Evolutionary conservation across 768 basidiomycete genomes (phyloP), one percentile per base, ranked within the genome.

Genomic region (Hericium coralloides): DNA sequence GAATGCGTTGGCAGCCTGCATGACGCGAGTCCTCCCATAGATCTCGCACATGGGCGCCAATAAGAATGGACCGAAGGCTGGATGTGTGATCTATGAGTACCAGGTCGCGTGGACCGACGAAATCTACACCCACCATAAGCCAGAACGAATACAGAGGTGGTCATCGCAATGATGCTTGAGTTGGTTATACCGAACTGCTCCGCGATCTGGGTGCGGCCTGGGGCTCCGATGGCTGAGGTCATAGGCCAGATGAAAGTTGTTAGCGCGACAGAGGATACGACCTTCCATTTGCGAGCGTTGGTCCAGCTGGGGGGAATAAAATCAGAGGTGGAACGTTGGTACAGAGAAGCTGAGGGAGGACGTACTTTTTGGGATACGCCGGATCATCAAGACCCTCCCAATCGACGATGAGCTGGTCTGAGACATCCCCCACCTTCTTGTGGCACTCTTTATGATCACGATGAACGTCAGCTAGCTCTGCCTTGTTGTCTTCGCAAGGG

Each of bases 171-270:
- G 3, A 80, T 53, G 0, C 72, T 76, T 2, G 60, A 58, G 63
- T 66, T 81, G 8, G 76, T 80, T 23, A 89, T 76, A 0, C 79
- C 74, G 58, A 90, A 83, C 17, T 81, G 67, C 2, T 64, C 56
- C 3, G 73, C 83, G 1, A 91, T 63, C 52, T 80, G 74, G 3
- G 59, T 57, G 0, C 74, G 71, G 0, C 86, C 87, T 0, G 88
- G 88, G 0, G 88, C 83, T 0, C 88, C 71, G 81, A 89, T 88
- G 5, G 85, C 80, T 5, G 88, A 90, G 0, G 87, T 81, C 0
- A 89, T 72, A 0, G 87, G 82, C 2, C 72, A 74, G 20, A 86
- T 83, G 63, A 86, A 84, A 0, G 85, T 84, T 63, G 84, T 87
- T 0, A 73, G 70, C 0, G 85, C 85, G 0, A 85, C 78, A n/a